Percentiles rank a stretch among this genome's conserved stretches.
phyloP scores from a whole-genome alignment of 768 basidiomycete species.

The Nevesoporus exiguus region DNA sequence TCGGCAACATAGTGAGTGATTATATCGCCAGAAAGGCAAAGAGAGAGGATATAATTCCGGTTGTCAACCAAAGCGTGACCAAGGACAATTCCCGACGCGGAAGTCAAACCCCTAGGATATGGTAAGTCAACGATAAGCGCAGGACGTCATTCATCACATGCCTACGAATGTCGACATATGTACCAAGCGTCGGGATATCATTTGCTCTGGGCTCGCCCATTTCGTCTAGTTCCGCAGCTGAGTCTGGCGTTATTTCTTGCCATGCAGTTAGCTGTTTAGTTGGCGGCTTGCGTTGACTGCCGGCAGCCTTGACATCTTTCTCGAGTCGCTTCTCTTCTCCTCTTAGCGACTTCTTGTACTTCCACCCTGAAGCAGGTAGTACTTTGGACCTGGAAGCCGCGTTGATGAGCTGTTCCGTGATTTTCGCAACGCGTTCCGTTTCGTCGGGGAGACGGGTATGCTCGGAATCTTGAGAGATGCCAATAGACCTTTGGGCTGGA shows the following conservation, averaged over 20 bases:
- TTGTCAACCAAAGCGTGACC: slow-evolving; percentile 32
- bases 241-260: slow-evolving; percentile 19
- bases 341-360: slow-evolving; percentile 33
- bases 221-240: slow-evolving; percentile 8
- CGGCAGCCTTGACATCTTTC: slow-evolving; percentile 16
- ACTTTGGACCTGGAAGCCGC: slow-evolving; percentile 28
- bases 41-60: slow-evolving; percentile 27
- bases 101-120: slow-evolving; percentile 17
- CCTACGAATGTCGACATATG: slow-evolving; percentile 55
- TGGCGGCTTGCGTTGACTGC: slow-evolving; percentile 10
- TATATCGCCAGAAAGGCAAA: slow-evolving; percentile 46
- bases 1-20: slow-evolving; percentile 50
- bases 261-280: slow-evolving; percentile 29
- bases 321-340: slow-evolving; percentile 40
- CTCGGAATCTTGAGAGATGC: background rate
- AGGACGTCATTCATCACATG: slow-evolving; percentile 22
- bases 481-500: background rate
- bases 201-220: slow-evolving; percentile 9
- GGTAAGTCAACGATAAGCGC: slow-evolving; percentile 6
- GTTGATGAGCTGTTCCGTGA: slow-evolving; percentile 35
- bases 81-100: slow-evolving; percentile 27
- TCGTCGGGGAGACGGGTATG: slow-evolving; percentile 1
- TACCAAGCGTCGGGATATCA: slow-evolving; percentile 36
- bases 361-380: slow-evolving; percentile 34
- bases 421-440: slow-evolving; percentile 7